Conservation (phyloP, 805 yeast species). For the Citeromyces matritensis region DNA sequence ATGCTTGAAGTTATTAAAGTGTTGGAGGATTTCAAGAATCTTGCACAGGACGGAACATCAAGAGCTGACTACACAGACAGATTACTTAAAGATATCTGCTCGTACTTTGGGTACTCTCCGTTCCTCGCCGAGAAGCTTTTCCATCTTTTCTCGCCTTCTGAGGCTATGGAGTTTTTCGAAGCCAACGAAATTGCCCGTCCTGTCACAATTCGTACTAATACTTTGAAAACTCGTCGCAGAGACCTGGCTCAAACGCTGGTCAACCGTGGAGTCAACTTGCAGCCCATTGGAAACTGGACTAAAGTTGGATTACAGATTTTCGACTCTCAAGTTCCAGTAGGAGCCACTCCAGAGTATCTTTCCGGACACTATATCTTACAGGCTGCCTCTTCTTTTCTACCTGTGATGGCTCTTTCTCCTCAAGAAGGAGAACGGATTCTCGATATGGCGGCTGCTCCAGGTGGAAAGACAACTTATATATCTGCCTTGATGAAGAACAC, state of each 20-base stretch:
- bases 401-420: conserved; percentile 97
- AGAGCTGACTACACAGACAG: conserved; percentile 74
- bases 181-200: conserved; percentile 98
- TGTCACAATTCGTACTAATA: conserved; percentile 93
- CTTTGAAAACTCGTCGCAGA: conserved; percentile 86
- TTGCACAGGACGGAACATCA: conserved; percentile 76
- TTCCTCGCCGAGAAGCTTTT: conserved; percentile 90
- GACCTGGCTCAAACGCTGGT: conserved; percentile 91
- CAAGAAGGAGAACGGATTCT: conserved; percentile 89
- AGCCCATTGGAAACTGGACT: conserved; percentile 96
- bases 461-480: conserved; percentile 93
- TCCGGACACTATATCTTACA: conserved; percentile 97
- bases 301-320: conserved; percentile 95
- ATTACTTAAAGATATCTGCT: conserved; percentile 73
- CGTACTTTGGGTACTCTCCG: conserved; percentile 86
- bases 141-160: conserved; percentile 83
- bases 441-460: conserved; percentile 99
- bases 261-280: conserved; percentile 92
- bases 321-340: conserved; percentile 98
- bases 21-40: conserved; percentile 70
- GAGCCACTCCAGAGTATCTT: conserved; percentile 97
- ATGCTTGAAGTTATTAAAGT: conserved; percentile 93
- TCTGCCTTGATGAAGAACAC: conserved; percentile 97
- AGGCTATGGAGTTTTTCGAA: conserved; percentile 96
- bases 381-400: conserved; percentile 96